Base-by-base conservation (phyloP, 257 asterid genomes). In the Echites panduratus region DNA sequence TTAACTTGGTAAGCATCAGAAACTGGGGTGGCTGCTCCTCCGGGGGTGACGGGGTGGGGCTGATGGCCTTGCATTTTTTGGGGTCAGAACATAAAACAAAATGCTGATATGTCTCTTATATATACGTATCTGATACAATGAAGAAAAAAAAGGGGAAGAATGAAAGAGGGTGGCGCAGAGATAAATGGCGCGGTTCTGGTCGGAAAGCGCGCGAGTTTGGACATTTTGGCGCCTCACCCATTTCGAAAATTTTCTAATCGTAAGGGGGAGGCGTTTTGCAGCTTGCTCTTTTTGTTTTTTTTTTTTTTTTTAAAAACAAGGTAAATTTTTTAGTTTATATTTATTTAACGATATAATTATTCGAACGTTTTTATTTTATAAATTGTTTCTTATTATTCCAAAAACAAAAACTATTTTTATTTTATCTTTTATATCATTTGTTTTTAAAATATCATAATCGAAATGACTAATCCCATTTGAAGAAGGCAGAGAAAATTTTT, bases 21-120 rank as follows among this genome's bases (percentile, higher is more conserved):
- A 75, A 83, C 65, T 16, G 96, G 95, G 68, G 97, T 85, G 76
- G 92, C 79, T 67, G 96, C 79, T 56, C 72, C 61, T 45, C 72
- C 80, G 73, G 72, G 76, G 53, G 76, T 85, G 73, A 88, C 83
- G 54, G 99, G 97, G 73, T 92, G 97, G 61, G 92, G 93, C 43
- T 47, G 89, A 79, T 85, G 90, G 79, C 82, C 82, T 75, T 82
- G 84, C 97, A 88, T 94, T 49, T 72, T 68, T 48, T 6, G 49
- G 44, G 52, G 68, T 41, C 24, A 57, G 9, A 68, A n/a, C 73
- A 57, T 54, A 66, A 45, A 45, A 59, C 58, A 47, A 50, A 57
- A 22, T 13, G 76, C 47, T 1, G 70, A 38, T 52, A 26, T 40
- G 3, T 5, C 3, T 49, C 24, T 6, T 41, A 38, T 61, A 20